phyloP scores from a whole-genome alignment of 2,329 filamentous ascomycete species.

The Fusarium citri region DNA sequence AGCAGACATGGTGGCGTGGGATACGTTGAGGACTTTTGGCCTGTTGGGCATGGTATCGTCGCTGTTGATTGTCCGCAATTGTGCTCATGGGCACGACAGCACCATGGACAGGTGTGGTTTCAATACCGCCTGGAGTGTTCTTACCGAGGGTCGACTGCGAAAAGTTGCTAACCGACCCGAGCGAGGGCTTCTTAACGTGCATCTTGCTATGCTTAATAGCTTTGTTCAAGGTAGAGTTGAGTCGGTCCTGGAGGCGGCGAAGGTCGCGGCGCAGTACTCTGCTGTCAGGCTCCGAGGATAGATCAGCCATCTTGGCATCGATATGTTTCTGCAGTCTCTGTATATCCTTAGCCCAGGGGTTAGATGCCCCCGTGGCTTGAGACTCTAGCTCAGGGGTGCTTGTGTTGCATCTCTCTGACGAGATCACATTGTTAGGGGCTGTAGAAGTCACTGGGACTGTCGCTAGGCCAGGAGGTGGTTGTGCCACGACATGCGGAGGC shows the following conservation, averaged over 20 bases:
- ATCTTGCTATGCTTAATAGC: constrained; percentile 30
- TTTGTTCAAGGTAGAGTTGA: constrained; percentile 48
- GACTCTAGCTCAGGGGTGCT: not conserved
- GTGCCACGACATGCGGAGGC: constrained; percentile 3
- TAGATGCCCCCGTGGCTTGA: not conserved
- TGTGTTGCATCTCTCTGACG: not conserved
- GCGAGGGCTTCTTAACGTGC: not conserved
- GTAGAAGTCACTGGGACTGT: not conserved
- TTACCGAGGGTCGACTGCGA: constrained; percentile 4
- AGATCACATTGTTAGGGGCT: not conserved
- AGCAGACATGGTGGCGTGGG: constrained; percentile 51
- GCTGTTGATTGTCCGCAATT: not conserved
- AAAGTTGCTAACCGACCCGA: not conserved
- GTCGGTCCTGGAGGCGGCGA: constrained; percentile 45
- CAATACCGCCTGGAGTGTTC: not conserved
- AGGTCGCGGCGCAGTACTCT: constrained; percentile 40
- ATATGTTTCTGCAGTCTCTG: constrained; percentile 46
- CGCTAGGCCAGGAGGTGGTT: not conserved
- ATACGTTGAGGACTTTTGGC: constrained; percentile 36
- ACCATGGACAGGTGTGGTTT: not conserved
- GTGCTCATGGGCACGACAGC: not conserved
- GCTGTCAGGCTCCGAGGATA: constrained; percentile 43
- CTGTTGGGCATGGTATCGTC: constrained; percentile 7
- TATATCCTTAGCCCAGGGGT: constrained; percentile 36
- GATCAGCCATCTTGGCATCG: constrained; percentile 42